These are phyloP conservation scores for Salvia rosmarinus DNA, from an alignment of 257 asterid species.

Conservation along the genomic window DNA sequence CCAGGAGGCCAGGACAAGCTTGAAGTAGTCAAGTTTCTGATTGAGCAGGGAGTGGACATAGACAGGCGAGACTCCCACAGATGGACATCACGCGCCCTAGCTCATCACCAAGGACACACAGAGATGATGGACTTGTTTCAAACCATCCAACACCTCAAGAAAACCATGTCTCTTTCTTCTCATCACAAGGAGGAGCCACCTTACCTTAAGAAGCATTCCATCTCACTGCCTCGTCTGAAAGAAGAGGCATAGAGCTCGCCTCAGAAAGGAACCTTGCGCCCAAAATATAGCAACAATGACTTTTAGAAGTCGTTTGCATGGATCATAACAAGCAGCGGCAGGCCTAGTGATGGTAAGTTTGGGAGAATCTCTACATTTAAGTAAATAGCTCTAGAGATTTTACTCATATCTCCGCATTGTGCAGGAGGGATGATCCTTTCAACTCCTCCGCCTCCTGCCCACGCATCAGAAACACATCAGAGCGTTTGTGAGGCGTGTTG, in stretches of 20 bases:
- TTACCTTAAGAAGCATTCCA: slow-evolving; percentile 57
- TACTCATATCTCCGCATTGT: neutral
- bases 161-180: slow-evolving; percentile 17
- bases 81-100: slow-evolving; percentile 74
- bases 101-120: slow-evolving; percentile 60
- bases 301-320: slow-evolving; percentile 72
- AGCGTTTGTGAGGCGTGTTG: slow-evolving; percentile 54
- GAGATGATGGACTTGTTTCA: slow-evolving; percentile 57
- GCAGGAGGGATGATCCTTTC: slow-evolving; percentile 42
- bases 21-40: slow-evolving; percentile 57
- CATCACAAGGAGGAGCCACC: slow-evolving; percentile 35
- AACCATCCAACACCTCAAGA: slow-evolving; percentile 24
- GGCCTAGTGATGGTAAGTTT: slow-evolving; percentile 51
- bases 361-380: neutral
- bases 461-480: slow-evolving; percentile 42
- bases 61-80: slow-evolving; percentile 67
- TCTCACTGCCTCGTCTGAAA: slow-evolving; percentile 37
- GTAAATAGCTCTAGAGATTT: neutral
- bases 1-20: slow-evolving; percentile 47
- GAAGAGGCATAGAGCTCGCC: slow-evolving; percentile 5
- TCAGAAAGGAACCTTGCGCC: slow-evolving; percentile 13
- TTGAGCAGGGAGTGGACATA: slow-evolving; percentile 61
- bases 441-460: slow-evolving; percentile 31
- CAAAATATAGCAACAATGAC: slow-evolving; percentile 37
- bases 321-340: slow-evolving; percentile 55